Evolutionary conservation across 257 asterid genomes (phyloP), one percentile per base, ranked within the genome.

Genomic region (Salvia hispanica): DNA sequence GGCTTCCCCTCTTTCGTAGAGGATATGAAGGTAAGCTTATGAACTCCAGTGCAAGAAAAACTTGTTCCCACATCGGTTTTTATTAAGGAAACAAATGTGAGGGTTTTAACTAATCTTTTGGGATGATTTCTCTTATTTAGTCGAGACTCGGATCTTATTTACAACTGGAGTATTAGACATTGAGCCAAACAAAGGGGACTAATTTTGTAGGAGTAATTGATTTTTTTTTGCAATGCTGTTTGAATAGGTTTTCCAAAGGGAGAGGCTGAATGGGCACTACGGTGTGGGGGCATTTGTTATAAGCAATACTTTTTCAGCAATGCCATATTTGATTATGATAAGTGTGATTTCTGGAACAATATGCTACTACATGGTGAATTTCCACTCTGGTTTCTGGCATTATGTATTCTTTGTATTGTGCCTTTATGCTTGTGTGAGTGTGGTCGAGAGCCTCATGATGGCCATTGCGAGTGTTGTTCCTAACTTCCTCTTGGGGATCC

Each of bases 371-470:
- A 90, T 93, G 97, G 99, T 90, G 44, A 76, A 64, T 5, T 95
- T 93, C 54, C 99, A 93, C 78, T 86, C 91, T 0, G 97, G 99
- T 52, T 86, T 93, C 45, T 28, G 63, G 0, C 99, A 90, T 55
- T 93, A 88, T 58, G 45, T 86, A 3, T 93, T 85, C 95, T 88
- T 93, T 48, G 91, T 86, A 0, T 16, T 93, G 70, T 81, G 90
- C 78, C 92, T 93, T 3, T 88, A 86, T 16, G 95, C 90, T 0
- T 84, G 97, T 46, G 91, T 93, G 21, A 93, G 96, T 0, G 96
- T 91, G 4, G 99, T 93, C 12, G 99, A 93, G 90, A 93, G 99
- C 84, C 88, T 93, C 70, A 93, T 93, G 99, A 93, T 93, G 99
- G 92, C 89, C 28, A 82, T 93, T 36, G 97, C 99, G 36, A 90